phyloP scores from a whole-genome alignment of 352 stramenopile species.

The Phytopythium mirpurense region DNA sequence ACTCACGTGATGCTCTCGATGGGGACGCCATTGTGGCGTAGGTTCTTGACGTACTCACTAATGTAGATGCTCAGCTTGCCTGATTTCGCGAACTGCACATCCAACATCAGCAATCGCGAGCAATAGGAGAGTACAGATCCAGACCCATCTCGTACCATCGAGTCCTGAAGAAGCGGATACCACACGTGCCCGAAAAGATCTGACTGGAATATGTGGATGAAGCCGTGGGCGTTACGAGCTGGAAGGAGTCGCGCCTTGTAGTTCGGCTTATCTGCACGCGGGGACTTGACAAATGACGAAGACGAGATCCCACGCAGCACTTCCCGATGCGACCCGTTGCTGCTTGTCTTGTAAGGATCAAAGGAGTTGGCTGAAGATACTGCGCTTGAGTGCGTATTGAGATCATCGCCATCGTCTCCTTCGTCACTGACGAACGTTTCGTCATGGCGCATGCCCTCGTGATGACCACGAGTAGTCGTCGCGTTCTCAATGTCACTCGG shows the following conservation, averaged over 20 bases:
- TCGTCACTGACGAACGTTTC: neutral
- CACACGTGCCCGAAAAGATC: slow-evolving; percentile 60
- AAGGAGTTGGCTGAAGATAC: neutral
- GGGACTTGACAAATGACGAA: neutral
- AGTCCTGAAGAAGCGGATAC: slow-evolving; percentile 35
- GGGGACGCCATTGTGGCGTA: slow-evolving; percentile 39
- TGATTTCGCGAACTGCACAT: slow-evolving; percentile 26
- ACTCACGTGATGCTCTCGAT: slow-evolving; percentile 64
- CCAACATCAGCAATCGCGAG: slow-evolving; percentile 2
- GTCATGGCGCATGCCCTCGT: neutral
- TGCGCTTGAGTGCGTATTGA: neutral
- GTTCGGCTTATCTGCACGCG: neutral
- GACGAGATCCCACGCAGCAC: neutral
- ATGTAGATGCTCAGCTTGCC: slow-evolving; percentile 51
- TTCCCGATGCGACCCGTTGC: neutral
- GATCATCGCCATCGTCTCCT: neutral
- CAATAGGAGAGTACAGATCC: neutral
- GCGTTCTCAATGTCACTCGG: slow-evolving; percentile 1
- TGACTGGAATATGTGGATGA: slow-evolving; percentile 44
- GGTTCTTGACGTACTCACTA: slow-evolving; percentile 57
- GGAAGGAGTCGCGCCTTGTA: neutral
- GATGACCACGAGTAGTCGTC: neutral
- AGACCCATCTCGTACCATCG: slow-evolving; percentile 22
- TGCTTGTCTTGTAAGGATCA: neutral
- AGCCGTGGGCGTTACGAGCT: slow-evolving; percentile 33